Base-by-base conservation (phyloP, 1,284 basidiomycete species). In the Uromyces viciae-fabae region DNA sequence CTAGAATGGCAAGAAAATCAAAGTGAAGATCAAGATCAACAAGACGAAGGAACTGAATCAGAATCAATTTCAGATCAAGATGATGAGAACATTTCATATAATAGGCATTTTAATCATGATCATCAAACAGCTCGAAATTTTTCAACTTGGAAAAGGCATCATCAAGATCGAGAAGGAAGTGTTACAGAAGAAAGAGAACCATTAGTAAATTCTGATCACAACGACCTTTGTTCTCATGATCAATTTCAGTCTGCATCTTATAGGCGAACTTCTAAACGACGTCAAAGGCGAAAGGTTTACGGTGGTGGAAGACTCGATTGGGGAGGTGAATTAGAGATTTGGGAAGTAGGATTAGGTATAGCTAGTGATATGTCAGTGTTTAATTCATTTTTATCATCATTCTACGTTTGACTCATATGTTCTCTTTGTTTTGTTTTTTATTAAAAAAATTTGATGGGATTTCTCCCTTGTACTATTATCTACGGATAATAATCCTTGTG, bases 291-390 rank as follows among this genome's bases (percentile, higher is more conserved):
- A n/a, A 72, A 58, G 43, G 66, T 79, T 22, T 79, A 79, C 60
- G 77, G 77, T 58, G 77, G 77, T 42, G 77, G 77, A 52, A 72
- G 77, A 72, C 28, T 72, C 15, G 77, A 79, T 71, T 68, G 54
- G 36, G 77, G 77, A 40, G 77, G 77, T 40, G 77, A 79, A 79
- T 36, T 79, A 28, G 77, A 79, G 43, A 72, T 79, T 58, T 79
- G 77, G 77, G 66, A 79, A 46, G 77, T 79, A 4, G 68, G 64
- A 40, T 79, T 79, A 72, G 77, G 66, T 14, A 56, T 79, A 7
- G 77, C 77, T 19, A 71, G 77, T 79, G 56, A 72, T 46, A 79
- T 79, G 77, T 79, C 40, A 11, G 3, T 36, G n/a, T 17, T 54
- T 25, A n/a, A 40, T 22, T 33, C 2, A 17, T 66, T 19, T n/a